These are phyloP conservation scores for Clarkia xantiana DNA, from an alignment of 345 rosid species.

Conservation along the genomic window DNA sequence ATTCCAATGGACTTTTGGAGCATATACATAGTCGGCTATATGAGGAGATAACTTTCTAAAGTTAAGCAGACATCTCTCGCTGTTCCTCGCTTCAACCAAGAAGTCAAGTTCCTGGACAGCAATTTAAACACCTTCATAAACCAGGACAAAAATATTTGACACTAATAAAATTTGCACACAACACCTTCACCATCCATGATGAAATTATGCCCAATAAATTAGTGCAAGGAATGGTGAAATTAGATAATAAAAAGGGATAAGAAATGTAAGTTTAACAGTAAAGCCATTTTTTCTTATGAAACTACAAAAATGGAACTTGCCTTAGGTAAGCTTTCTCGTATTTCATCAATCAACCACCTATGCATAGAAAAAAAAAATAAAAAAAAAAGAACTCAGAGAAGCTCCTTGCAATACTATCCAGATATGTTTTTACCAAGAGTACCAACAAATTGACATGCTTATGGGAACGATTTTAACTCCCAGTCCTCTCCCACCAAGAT, in stretches of 20 bases:
- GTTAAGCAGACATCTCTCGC: constrained; percentile 75
- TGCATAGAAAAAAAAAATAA: constrained; percentile 18
- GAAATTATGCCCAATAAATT: no score
- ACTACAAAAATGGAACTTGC: constrained; percentile 23
- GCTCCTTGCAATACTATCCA: neutral
- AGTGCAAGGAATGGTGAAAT: no score
- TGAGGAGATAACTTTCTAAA: constrained; percentile 81
- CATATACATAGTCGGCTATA: constrained; percentile 67
- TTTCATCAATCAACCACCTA: constrained; percentile 92
- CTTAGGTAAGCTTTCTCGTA: constrained; percentile 82
- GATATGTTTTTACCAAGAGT: neutral
- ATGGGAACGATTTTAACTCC: no score
- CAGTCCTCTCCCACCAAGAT: no score
- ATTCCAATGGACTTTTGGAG: constrained; percentile 72
- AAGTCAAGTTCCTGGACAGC: constrained; percentile 72
- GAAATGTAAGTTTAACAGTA: neutral
- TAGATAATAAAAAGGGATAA: neutral
- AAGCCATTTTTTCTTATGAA: neutral
- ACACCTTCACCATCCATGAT: no score
- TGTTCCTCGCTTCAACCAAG: constrained; percentile 82
- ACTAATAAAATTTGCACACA: no score
- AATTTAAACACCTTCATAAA: constrained; percentile 1
- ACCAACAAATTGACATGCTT: neutral
- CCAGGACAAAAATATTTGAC: no score
- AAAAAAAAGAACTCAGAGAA: constrained; percentile 14